These are phyloP conservation scores for Trichosporon faecale DNA, from an alignment of 1,284 basidiomycete species.

Conservation along the genomic window DNA sequence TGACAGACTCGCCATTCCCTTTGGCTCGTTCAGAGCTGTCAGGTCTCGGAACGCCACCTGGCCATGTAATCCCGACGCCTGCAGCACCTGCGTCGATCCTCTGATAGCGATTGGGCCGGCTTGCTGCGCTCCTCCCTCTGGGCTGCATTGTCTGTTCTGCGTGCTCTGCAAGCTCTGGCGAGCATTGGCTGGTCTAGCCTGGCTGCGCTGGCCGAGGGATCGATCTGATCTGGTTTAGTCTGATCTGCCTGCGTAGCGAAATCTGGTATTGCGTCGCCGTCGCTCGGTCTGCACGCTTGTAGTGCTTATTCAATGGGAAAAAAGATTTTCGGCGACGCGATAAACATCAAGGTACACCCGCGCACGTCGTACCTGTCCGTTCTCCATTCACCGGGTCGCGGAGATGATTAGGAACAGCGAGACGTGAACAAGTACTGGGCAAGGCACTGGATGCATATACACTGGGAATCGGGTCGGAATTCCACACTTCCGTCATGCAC, in stretches of 20 bases:
- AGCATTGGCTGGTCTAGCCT: neutral
- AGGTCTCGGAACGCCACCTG: neutral
- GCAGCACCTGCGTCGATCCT: neutral
- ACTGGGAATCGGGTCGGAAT: neutral
- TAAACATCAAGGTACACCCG: neutral
- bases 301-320: no score
- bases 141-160: no score
- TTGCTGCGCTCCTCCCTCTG: neutral
- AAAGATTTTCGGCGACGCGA: neutral
- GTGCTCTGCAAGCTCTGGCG: neutral
- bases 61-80: neutral
- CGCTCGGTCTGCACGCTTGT: neutral
- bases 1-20: neutral
- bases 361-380: neutral
- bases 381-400: constrained; percentile 2
- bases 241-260: neutral
- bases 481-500: neutral
- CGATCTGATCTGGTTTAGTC: neutral
- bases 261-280: no score
- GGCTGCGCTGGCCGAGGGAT: neutral
- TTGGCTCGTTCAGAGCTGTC: neutral
- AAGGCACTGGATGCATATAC: neutral
- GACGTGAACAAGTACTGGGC: neutral
- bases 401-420: neutral
- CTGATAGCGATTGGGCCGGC: neutral